phyloP scores from a whole-genome alignment of 495 filamentous ascomycete genomes.

The Apiosordaria backusii region DNA sequence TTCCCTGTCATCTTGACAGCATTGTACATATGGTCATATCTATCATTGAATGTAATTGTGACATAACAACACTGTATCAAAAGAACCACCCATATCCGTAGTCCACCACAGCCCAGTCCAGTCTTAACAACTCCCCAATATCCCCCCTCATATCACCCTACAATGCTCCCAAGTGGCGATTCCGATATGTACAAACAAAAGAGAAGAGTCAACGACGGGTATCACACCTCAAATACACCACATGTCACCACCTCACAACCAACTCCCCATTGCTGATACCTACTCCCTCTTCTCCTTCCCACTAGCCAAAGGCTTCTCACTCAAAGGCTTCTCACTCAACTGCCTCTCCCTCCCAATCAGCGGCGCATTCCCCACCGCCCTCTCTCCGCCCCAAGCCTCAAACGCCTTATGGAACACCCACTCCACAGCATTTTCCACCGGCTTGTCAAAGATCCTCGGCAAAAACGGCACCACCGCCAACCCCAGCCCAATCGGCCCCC shows the following conservation, averaged over 20 bases:
- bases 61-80: not conserved
- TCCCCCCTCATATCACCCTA: not conserved
- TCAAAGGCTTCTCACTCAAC: conserved; percentile 40
- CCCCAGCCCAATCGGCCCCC: conserved; percentile 87
- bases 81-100: not conserved
- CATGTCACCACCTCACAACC: not conserved
- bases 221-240: conserved; percentile 1
- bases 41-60: not conserved
- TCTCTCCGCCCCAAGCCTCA: conserved; percentile 62
- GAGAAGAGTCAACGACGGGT: not conserved
- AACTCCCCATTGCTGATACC: conserved; percentile 25
- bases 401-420: conserved; percentile 83
- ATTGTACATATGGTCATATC: not conserved
- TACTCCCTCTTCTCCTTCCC: conserved; percentile 55
- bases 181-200: not conserved
- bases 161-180: not conserved
- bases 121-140: no score
- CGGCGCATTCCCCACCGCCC: conserved; percentile 49
- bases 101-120: not conserved
- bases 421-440: conserved; percentile 85
- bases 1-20: not conserved
- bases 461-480: conserved; percentile 83
- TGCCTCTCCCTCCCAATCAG: conserved; percentile 55
- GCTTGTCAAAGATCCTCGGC: conserved; percentile 87
- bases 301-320: not conserved